Evolutionary conservation across 108 stramenopile genomes (phyloP).

Genomic region (Cyclotella baltica): DNA sequence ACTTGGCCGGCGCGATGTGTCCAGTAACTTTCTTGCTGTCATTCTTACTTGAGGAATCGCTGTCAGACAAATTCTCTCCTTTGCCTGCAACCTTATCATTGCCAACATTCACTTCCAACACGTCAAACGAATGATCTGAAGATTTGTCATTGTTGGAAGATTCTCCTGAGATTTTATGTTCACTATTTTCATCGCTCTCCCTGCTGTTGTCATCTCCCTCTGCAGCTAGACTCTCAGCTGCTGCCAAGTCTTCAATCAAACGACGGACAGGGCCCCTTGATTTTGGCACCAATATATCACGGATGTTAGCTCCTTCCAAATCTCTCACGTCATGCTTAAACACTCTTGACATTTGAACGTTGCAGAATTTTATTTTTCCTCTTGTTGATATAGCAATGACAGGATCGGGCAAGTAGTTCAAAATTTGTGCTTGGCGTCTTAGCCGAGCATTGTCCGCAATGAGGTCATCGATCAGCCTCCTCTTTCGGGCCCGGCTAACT

Average conservation of each 20-base stretch:
- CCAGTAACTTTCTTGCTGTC: not conserved
- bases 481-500: not conserved
- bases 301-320: constrained; percentile 67
- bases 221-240: constrained; percentile 30
- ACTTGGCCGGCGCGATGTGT: not conserved
- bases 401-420: constrained; percentile 77
- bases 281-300: constrained; percentile 68
- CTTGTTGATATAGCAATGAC: constrained; percentile 66
- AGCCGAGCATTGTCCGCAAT: not conserved
- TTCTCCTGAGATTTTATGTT: constrained; percentile 10
- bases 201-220: constrained; percentile 1
- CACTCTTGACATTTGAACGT: constrained; percentile 78
- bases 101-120: constrained; percentile 43
- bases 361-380: constrained; percentile 85
- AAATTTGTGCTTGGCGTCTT: not conserved
- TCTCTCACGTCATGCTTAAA: constrained; percentile 64
- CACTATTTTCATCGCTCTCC: constrained; percentile 4
- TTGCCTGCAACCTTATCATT: not conserved
- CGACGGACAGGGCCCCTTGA: constrained; percentile 60
- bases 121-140: constrained; percentile 56
- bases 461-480: not conserved
- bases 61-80: constrained; percentile 46
- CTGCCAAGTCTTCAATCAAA: constrained; percentile 63
- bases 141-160: constrained; percentile 42
- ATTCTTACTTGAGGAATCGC: constrained; percentile 47